These are phyloP conservation scores for Calocera cornea DNA, from an alignment of 768 basidiomycete genomes.

Conservation along the genomic window DNA sequence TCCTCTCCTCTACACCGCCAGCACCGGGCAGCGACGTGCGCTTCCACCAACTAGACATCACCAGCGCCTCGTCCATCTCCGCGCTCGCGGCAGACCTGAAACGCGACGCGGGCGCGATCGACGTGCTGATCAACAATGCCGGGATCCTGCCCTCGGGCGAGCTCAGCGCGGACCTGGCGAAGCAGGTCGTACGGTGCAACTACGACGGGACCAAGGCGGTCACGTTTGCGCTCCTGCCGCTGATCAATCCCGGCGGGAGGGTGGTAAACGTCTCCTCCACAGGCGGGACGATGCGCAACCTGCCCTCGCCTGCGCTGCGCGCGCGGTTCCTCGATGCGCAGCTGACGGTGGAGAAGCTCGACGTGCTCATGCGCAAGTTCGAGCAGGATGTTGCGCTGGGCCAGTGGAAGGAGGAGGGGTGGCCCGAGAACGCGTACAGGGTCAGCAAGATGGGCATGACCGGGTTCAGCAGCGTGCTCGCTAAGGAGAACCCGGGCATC, in stretches of 20 bases:
- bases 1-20: neutral
- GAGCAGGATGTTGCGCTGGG: neutral
- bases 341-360: neutral
- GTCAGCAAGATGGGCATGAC: constrained; percentile 3
- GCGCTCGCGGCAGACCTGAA: neutral
- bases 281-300: neutral
- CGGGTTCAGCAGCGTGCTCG: neutral
- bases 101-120: neutral
- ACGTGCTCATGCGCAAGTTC: neutral
- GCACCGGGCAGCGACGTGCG: neutral
- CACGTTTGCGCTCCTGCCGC: neutral
- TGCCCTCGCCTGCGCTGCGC: neutral
- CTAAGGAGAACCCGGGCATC: neutral
- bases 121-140: constrained; percentile 10
- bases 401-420: neutral
- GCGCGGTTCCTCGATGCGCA: neutral
- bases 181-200: neutral
- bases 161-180: neutral
- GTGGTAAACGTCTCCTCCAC: constrained; percentile 1
- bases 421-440: neutral
- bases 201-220: constrained; percentile 1
- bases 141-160: neutral
- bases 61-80: neutral
- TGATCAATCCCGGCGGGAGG: neutral
- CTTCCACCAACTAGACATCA: constrained; percentile 8